phyloP scores from a whole-genome alignment of 345 rosid species.

The Cardamine resedifolia region DNA sequence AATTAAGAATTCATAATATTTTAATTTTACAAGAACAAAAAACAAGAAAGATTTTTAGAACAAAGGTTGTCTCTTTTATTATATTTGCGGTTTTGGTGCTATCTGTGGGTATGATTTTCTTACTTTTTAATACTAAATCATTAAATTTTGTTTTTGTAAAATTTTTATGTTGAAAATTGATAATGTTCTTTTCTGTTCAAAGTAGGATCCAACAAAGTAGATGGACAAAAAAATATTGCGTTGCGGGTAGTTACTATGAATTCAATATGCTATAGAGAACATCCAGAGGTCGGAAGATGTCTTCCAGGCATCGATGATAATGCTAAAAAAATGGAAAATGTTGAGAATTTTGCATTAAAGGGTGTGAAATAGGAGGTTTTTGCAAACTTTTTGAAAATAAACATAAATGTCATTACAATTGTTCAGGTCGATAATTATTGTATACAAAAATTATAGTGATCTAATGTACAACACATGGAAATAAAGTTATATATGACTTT shows the following conservation, averaged over 20 bases:
- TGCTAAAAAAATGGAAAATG: neutral
- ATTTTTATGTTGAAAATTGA: neutral
- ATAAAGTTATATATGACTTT: neutral
- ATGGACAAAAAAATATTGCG: neutral
- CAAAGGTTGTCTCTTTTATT: neutral
- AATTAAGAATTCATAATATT: neutral
- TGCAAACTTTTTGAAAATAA: slow-evolving; percentile 6
- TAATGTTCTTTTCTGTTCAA: neutral
- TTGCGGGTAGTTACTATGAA: neutral
- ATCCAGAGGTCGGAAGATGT: neutral
- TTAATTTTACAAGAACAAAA: neutral
- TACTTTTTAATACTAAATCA: neutral
- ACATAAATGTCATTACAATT: slow-evolving; percentile 8
- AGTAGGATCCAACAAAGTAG: neutral
- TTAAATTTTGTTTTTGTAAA: neutral
- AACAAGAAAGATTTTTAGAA: neutral
- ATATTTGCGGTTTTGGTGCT: neutral
- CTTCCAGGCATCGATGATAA: neutral
- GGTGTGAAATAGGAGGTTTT: neutral
- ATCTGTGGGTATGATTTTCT: slow-evolving; percentile 3
- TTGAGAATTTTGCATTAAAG: slow-evolving; percentile 11
- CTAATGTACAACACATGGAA: neutral
- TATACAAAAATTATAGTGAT: neutral
- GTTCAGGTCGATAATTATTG: neutral
- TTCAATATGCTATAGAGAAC: neutral